phyloP scores from a whole-genome alignment of 1,284 basidiomycete species.

The Fomitopsis palustris region DNA sequence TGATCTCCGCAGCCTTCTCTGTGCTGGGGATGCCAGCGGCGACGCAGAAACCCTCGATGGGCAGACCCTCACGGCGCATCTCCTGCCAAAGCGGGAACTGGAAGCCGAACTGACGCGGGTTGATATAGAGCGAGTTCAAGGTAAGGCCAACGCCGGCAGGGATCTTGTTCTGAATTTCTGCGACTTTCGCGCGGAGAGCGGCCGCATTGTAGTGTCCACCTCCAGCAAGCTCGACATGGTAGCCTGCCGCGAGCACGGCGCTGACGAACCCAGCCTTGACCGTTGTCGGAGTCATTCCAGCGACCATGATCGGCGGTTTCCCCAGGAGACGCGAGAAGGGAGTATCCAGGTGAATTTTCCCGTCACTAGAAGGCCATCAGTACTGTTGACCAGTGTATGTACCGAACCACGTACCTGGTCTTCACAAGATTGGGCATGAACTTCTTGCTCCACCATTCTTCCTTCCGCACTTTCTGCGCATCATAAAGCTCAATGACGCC shows the following conservation, averaged over 20 bases:
- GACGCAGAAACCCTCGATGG: constrained; percentile 96
- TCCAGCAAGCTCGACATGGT: constrained; percentile 95
- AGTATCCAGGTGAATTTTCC: constrained; percentile 89
- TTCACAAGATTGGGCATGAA: constrained; percentile 85
- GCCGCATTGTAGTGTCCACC: constrained; percentile 94
- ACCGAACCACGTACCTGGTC: constrained; percentile 60
- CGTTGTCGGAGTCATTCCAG: constrained; percentile 96
- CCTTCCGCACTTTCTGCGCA: constrained; percentile 62
- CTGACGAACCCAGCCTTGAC: constrained; percentile 91
- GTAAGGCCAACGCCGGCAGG: constrained; percentile 89
- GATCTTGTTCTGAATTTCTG: constrained; percentile 83
- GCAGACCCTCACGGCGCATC: constrained; percentile 93
- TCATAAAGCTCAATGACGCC: constrained; percentile 86
- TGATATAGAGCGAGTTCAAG: constrained; percentile 96
- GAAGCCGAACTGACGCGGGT: constrained; percentile 95
- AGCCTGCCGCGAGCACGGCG: constrained; percentile 91
- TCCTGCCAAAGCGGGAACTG: constrained; percentile 97
- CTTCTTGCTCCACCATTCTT: constrained; percentile 90
- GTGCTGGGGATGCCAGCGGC: constrained; percentile 98
- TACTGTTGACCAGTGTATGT: background rate
- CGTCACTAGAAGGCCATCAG: constrained; percentile 56
- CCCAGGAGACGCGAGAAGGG: constrained; percentile 94
- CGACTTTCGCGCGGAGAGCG: constrained; percentile 85
- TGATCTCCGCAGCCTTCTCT: constrained; percentile 73
- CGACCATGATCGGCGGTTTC: constrained; percentile 97